Evolutionary conservation across 1,284 basidiomycete genomes (phyloP).

Genomic region (Heterobasidion irregulare): DNA sequence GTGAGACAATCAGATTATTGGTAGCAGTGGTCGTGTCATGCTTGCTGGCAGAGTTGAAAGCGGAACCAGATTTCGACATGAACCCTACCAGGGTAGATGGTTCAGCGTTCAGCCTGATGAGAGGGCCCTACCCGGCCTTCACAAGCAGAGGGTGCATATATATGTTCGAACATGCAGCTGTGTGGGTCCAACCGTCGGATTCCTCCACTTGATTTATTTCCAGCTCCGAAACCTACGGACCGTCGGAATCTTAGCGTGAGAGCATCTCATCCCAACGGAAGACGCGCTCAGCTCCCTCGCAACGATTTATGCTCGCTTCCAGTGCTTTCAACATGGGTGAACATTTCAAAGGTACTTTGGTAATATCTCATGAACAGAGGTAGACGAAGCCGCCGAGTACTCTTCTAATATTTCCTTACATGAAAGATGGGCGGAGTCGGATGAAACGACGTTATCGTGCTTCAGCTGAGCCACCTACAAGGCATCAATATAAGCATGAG

Average conservation of each 20-base stretch:
- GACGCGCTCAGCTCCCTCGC: too few relatives aligned
- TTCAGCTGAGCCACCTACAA: conserved; percentile 50
- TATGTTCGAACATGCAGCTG: too few relatives aligned
- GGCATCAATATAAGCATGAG: neutral
- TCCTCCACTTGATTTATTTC: too few relatives aligned
- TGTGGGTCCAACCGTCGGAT: too few relatives aligned
- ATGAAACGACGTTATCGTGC: conserved; percentile 46
- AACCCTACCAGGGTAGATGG: neutral
- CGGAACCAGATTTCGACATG: neutral
- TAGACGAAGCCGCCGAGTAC: conserved; percentile 26
- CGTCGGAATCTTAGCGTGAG: neutral
- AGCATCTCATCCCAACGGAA: too few relatives aligned
- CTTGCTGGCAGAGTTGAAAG: neutral
- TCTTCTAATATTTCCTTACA: conserved; percentile 37
- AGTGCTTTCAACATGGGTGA: neutral
- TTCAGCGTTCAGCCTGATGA: neutral
- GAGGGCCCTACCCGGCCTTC: neutral
- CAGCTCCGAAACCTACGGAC: neutral
- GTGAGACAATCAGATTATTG: neutral
- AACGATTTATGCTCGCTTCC: neutral
- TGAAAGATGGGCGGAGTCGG: conserved; percentile 23
- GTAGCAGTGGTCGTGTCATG: neutral
- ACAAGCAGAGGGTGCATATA: too few relatives aligned
- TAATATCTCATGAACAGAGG: conserved; percentile 42
- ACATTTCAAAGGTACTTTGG: conserved; percentile 40